Conservation (phyloP, 2,329 filamentous ascomycete species). For the Phialophora verrucosa region DNA sequence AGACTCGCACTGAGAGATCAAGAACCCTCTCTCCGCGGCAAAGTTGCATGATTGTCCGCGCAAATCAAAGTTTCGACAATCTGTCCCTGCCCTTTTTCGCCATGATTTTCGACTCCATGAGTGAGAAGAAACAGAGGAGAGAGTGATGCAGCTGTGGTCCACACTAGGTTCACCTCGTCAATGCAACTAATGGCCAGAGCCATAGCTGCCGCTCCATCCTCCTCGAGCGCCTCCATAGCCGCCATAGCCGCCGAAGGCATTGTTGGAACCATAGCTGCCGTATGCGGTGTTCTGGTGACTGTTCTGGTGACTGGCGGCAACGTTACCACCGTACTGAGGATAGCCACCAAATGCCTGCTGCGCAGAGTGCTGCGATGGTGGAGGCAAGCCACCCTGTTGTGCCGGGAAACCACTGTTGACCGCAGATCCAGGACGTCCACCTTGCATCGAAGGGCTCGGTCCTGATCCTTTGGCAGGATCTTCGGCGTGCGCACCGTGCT, state of each 20-base stretch:
- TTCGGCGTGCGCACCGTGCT: slow-evolving; percentile 52
- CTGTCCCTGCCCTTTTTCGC: slow-evolving; percentile 29
- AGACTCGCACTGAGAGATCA: slow-evolving; percentile 17
- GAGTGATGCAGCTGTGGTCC: slow-evolving; percentile 15
- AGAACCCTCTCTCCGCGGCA: slow-evolving; percentile 21
- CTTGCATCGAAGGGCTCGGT: slow-evolving; percentile 66
- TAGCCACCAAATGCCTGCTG: slow-evolving; percentile 44
- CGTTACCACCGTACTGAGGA: slow-evolving; percentile 39
- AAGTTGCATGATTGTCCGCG: slow-evolving; percentile 19
- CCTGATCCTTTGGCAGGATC: slow-evolving; percentile 62
- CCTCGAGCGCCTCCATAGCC: slow-evolving; percentile 36
- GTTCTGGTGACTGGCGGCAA: slow-evolving; percentile 34
- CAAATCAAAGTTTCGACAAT: slow-evolving; percentile 22
- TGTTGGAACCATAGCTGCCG: slow-evolving; percentile 38
- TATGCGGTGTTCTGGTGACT: slow-evolving; percentile 37
- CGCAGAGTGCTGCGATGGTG: slow-evolving; percentile 43
- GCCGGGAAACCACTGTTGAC: slow-evolving; percentile 60
- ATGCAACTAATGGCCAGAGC: slow-evolving; percentile 33
- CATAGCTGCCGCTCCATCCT: slow-evolving; percentile 37
- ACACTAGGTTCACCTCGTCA: slow-evolving; percentile 2
- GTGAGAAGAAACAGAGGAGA: slow-evolving; percentile 29
- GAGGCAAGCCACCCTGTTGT: slow-evolving; percentile 46
- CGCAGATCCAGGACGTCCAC: slow-evolving; percentile 67
- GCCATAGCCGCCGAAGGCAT: slow-evolving; percentile 38
- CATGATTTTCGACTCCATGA: slow-evolving; percentile 30